Conservation (phyloP, 495 filamentous ascomycete species). For the Ramalina peruviana region DNA sequence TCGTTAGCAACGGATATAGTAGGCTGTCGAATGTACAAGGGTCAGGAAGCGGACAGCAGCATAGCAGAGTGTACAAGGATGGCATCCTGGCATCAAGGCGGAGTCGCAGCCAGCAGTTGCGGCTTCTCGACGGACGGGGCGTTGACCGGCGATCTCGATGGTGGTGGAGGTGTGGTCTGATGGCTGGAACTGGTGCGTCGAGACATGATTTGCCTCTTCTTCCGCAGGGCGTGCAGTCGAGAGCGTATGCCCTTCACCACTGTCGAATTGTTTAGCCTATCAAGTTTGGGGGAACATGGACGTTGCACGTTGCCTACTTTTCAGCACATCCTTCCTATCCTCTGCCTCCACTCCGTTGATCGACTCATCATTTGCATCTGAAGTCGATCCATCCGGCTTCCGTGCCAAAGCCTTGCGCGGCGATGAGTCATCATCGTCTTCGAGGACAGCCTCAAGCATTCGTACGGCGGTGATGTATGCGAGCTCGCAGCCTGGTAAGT, state of each 20-base stretch:
- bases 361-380: constrained; percentile 29
- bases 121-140: not conserved
- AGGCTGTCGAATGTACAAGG: no score
- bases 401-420: constrained; percentile 22
- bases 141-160: constrained; percentile 9
- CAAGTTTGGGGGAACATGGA: constrained; percentile 1
- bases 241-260: constrained; percentile 47
- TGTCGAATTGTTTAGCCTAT: constrained; percentile 23
- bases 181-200: constrained; percentile 26
- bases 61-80: no score
- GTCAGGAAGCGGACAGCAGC: no score
- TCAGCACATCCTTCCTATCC: constrained; percentile 57
- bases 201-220: constrained; percentile 41
- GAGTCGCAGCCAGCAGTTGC: constrained; percentile 21
- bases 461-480: constrained; percentile 81
- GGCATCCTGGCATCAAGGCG: constrained; percentile 13
- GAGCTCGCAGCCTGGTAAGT: constrained; percentile 81
- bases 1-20: no score
- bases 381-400: constrained; percentile 27
- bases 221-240: constrained; percentile 38
- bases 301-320: constrained; percentile 36
- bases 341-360: constrained; percentile 51
- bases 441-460: constrained; percentile 88
- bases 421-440: constrained; percentile 58
- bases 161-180: constrained; percentile 5